Conservation (phyloP, 2,329 filamentous ascomycete genomes). For the Clonostachys sp. region DNA sequence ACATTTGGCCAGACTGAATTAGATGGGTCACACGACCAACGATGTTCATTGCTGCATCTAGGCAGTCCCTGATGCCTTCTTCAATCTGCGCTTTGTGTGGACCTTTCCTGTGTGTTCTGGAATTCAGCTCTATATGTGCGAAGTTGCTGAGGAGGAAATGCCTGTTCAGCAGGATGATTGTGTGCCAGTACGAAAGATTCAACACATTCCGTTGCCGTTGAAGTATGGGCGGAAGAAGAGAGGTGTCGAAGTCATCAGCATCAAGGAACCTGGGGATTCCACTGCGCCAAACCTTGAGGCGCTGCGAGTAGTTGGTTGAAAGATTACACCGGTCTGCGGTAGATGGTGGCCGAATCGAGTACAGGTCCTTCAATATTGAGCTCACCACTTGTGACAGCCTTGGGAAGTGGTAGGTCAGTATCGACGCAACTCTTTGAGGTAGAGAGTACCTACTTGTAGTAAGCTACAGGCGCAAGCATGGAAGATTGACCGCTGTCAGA, state of each 20-base stretch:
- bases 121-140: constrained; percentile 1
- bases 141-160: constrained; percentile 29
- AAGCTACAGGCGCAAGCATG: constrained; percentile 24
- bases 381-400: constrained; percentile 23
- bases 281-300: constrained; percentile 24
- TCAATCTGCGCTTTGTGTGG: neutral
- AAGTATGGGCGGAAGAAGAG: constrained; percentile 28
- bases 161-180: constrained; percentile 30
- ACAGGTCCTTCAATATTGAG: constrained; percentile 24
- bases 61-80: constrained; percentile 11
- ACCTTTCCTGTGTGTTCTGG: neutral
- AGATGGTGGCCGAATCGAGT: constrained; percentile 23
- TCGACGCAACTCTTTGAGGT: too few species aligned
- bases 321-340: constrained; percentile 13
- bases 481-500: constrained; percentile 7
- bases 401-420: neutral
- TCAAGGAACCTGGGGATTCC: constrained; percentile 27
- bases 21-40: constrained; percentile 30
- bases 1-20: constrained; percentile 24
- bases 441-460: constrained; percentile 19
- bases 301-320: constrained; percentile 17
- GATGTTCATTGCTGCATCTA: constrained; percentile 31
- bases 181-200: constrained; percentile 35
- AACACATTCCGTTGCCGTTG: constrained; percentile 32
- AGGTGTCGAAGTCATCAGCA: constrained; percentile 20